A percentile compares a stretch with the other conserved stretches of the same genome.
phyloP scores from a whole-genome alignment of 371 early-diverging fungal species.

The Dichotomocladium elegans region DNA sequence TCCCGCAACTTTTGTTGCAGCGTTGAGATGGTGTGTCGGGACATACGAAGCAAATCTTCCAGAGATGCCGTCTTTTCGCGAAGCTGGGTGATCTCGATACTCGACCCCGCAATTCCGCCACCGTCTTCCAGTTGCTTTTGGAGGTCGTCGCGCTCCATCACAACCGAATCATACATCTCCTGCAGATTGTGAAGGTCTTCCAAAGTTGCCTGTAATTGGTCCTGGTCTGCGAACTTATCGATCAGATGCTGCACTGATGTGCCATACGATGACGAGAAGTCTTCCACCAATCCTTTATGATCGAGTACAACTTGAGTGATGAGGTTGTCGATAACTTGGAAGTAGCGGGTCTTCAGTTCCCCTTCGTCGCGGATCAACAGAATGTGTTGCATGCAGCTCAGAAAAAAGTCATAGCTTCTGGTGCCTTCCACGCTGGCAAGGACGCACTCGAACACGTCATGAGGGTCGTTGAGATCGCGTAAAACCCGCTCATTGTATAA shows the following conservation, averaged over 20 bases:
- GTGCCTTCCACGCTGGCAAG: constrained; percentile 71
- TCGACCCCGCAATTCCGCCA: constrained; percentile 19
- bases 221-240: constrained; percentile 79
- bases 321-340: constrained; percentile 77
- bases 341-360: constrained; percentile 60
- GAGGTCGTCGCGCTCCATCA: constrained; percentile 50
- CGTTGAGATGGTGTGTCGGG: constrained; percentile 76
- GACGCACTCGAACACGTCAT: constrained; percentile 76
- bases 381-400: constrained; percentile 77
- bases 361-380: constrained; percentile 68
- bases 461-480: constrained; percentile 76
- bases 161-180: constrained; percentile 40
- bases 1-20: constrained; percentile 70
- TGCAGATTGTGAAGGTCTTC: constrained; percentile 64
- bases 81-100: constrained; percentile 29
- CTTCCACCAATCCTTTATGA: constrained; percentile 68
- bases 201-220: constrained; percentile 65
- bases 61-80: constrained; percentile 73
- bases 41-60: constrained; percentile 76
- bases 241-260: constrained; percentile 74
- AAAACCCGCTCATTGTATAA: constrained; percentile 71
- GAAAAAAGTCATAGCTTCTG: constrained; percentile 71
- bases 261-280: constrained; percentile 55
- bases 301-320: constrained; percentile 82
- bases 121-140: constrained; percentile 26